Evolutionary conservation across 768 basidiomycete genomes (phyloP), one percentile per base, ranked within the genome.

Genomic region (Hericium rajendrae): DNA sequence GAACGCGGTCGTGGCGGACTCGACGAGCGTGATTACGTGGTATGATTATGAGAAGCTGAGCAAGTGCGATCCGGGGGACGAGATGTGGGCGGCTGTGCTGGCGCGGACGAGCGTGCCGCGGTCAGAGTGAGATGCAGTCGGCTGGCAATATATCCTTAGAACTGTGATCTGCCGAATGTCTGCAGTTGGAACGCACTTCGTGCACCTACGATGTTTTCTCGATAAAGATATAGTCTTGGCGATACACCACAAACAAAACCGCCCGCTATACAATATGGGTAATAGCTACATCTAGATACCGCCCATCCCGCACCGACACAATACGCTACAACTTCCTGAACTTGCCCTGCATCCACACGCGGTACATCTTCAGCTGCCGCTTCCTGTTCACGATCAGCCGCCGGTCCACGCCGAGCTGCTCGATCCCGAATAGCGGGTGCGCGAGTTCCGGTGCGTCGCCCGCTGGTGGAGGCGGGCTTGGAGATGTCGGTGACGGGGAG

Each of bases 311-410:
- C 32, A 32, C 28, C 28, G 8, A 32, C 32, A 32, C 32, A 8
- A 9, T 6, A 2, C 8, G 32, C 32, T 26, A 56, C 28, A 56
- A 24, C 68, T 86, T 89, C 58, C 76, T 74, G 66, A 92, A 92
- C 66, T 85, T 87, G 0, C 82, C 90, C 70, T 94, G 92, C 84
- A 94, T 83, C 92, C 92, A 95, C 0, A 94, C 88, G 49, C 97
- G 77, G 68, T 95, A 97, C 97, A 99, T 99, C 71, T 95, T 95
- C 53, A 97, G 72, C 72, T 94, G 88, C 58, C 91, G 77, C 72
- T 97, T 97, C 49, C 97, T 78, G 67, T 99, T 99, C 54, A 99
- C 85, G 48, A 98, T 76, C 56, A 99, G 72, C 46, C 97, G 78
- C 6, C 94, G 76, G 73, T 99, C 97, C 6, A 94, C 81, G 2